These are phyloP conservation scores for Conoideocrella luteorostrata DNA, from an alignment of 2,329 filamentous ascomycete species.

Conservation along the genomic window DNA sequence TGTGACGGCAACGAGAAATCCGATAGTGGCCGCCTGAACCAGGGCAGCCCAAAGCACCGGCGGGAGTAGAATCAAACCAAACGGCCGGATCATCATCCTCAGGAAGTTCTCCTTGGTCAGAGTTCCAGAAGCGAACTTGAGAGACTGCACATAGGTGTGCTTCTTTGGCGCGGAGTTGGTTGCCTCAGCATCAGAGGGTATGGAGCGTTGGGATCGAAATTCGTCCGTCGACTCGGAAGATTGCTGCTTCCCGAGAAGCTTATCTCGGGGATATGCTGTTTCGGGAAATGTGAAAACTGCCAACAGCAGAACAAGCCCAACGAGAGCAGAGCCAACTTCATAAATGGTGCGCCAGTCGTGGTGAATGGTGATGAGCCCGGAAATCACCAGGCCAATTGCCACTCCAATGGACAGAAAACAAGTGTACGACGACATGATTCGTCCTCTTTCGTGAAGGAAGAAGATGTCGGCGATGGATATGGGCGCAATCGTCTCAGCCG, in stretches of 20 bases:
- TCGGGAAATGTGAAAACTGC: conserved; percentile 50
- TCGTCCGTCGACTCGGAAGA: conserved; percentile 7
- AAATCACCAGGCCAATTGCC: conserved; percentile 35
- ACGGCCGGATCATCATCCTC: no score
- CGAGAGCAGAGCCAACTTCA: conserved; percentile 41
- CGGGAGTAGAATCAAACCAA: no score
- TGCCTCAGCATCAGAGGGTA: conserved; percentile 13
- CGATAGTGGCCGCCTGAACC: no score
- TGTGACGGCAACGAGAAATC: no score
- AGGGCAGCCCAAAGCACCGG: no score
- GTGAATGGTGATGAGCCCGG: conserved; percentile 42
- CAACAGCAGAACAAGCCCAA: conserved; percentile 40
- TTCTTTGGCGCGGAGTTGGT: conserved; percentile 14
- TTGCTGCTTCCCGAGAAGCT: background rate
- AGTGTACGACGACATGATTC: conserved; percentile 42
- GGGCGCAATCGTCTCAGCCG: conserved; percentile 45
- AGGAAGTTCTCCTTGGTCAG: no score
- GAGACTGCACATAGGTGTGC: conserved; percentile 24
- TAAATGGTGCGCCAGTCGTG: conserved; percentile 46
- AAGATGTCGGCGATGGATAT: conserved; percentile 49
- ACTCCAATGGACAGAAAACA: conserved; percentile 35
- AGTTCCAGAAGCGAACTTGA: conserved; percentile 38
- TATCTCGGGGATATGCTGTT: conserved; percentile 38
- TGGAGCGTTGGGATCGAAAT: conserved; percentile 9
- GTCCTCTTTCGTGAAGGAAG: conserved; percentile 49